These are phyloP conservation scores for Cetraspora pellucida DNA, from an alignment of 192 early-diverging fungal genomes.

Conservation along the genomic window DNA sequence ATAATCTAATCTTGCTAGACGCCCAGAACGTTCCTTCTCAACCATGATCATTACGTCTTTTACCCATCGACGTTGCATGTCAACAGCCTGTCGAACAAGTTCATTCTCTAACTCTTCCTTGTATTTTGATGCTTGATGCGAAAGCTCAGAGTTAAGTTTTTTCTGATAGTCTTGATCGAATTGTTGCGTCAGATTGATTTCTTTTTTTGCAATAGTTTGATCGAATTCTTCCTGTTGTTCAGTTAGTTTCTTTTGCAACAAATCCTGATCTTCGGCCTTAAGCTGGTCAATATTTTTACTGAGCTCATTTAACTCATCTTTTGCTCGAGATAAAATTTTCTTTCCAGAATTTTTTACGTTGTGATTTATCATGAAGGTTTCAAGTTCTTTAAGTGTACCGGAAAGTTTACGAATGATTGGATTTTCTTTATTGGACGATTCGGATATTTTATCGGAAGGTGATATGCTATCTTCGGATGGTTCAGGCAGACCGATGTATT, in stretches of 20 bases:
- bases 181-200: conserved; percentile 53
- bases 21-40: conserved; percentile 88
- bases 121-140: conserved; percentile 38
- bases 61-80: conserved; percentile 78
- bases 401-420: conserved; percentile 15
- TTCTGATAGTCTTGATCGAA: conserved; percentile 53
- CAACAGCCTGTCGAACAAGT: conserved; percentile 65
- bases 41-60: conserved; percentile 77
- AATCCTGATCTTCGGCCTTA: conserved; percentile 44
- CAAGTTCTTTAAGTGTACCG: not conserved
- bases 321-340: not conserved
- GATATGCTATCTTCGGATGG: not conserved
- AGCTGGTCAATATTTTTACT: conserved; percentile 53
- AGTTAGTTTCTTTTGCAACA: conserved; percentile 39
- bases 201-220: conserved; percentile 54
- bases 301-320: conserved; percentile 45
- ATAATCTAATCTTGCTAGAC: conserved; percentile 83
- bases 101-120: conserved; percentile 61
- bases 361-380: not conserved
- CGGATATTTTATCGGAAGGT: not conserved
- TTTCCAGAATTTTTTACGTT: not conserved
- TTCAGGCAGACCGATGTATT: not conserved
- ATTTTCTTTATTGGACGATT: not conserved
- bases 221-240: conserved; percentile 51
- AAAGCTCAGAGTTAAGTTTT: conserved; percentile 43